These are phyloP conservation scores for Mortierella sp. DNA, from an alignment of 371 early-diverging fungal species.

Conservation along the genomic window DNA sequence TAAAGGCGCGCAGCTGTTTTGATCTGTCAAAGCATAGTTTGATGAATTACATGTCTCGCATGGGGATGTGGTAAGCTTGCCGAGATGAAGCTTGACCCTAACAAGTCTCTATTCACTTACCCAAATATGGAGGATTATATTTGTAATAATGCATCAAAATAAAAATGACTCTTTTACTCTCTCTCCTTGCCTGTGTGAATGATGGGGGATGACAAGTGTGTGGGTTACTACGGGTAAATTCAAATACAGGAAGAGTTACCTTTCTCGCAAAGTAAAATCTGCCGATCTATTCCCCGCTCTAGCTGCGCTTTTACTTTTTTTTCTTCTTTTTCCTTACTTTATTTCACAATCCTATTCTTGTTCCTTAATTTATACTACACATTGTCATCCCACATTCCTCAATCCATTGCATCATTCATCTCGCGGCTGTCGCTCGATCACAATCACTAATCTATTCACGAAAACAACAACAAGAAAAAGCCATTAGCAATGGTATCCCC, in stretches of 20 bases:
- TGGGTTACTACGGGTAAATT: too few relatives aligned
- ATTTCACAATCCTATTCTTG: not conserved
- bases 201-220: too few relatives aligned
- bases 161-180: too few relatives aligned
- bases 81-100: too few relatives aligned
- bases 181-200: too few relatives aligned
- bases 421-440: not conserved
- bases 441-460: not conserved
- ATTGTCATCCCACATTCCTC: not conserved
- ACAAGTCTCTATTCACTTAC: too few relatives aligned
- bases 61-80: too few relatives aligned
- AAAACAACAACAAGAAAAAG: not conserved
- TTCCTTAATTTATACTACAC: not conserved
- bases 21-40: too few relatives aligned
- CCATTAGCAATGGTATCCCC: conserved; percentile 14
- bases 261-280: not conserved
- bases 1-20: too few relatives aligned
- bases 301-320: not conserved
- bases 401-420: conserved; percentile 1
- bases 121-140: too few relatives aligned
- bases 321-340: not conserved
- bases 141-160: too few relatives aligned
- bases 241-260: not conserved
- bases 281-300: not conserved
- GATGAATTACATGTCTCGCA: too few relatives aligned